Conservation (phyloP, 306 rosid genomes). For the Astragalus membranaceus region DNA sequence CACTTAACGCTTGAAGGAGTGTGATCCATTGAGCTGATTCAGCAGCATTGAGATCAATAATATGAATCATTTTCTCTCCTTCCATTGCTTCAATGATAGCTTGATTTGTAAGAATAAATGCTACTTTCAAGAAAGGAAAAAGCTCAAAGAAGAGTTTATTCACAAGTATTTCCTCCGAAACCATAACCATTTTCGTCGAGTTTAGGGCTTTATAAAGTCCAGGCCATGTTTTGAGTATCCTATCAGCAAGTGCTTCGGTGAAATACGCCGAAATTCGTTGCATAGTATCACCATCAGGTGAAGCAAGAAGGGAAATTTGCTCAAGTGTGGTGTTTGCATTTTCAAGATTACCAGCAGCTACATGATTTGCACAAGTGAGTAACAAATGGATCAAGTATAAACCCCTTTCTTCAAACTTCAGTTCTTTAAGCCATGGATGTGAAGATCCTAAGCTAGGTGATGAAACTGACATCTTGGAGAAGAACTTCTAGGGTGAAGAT, state of each 20-base stretch:
- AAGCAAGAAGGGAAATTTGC: conserved; percentile 75
- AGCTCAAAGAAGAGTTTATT: conserved; percentile 64
- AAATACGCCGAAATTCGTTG: conserved; percentile 79
- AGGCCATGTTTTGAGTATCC: conserved; percentile 73
- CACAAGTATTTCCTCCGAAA: conserved; percentile 62
- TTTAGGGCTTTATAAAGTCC: conserved; percentile 75
- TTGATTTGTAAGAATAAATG: conserved; percentile 66
- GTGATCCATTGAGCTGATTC: conserved; percentile 84
- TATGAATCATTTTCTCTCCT: conserved; percentile 81
- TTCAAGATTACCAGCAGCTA: conserved; percentile 63
- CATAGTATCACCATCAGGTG: conserved; percentile 80
- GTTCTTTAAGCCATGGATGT: conserved; percentile 58
- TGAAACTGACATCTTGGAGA: conserved; percentile 62
- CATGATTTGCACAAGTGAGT: conserved; percentile 76
- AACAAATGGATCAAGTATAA: conserved; percentile 68
- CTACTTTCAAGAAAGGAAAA: conserved; percentile 73
- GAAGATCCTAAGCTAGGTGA: conserved; percentile 70
- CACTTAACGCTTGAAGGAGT: conserved; percentile 62
- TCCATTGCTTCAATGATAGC: conserved; percentile 83
- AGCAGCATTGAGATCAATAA: conserved; percentile 76
- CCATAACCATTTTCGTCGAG: conserved; percentile 49
- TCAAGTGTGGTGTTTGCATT: conserved; percentile 72
- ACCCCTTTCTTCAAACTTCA: conserved; percentile 74
- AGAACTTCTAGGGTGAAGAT: conserved; percentile 52
- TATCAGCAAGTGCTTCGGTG: conserved; percentile 69